Conservation (phyloP, 108 stramenopile species). For the Skeletonema marinoi region DNA sequence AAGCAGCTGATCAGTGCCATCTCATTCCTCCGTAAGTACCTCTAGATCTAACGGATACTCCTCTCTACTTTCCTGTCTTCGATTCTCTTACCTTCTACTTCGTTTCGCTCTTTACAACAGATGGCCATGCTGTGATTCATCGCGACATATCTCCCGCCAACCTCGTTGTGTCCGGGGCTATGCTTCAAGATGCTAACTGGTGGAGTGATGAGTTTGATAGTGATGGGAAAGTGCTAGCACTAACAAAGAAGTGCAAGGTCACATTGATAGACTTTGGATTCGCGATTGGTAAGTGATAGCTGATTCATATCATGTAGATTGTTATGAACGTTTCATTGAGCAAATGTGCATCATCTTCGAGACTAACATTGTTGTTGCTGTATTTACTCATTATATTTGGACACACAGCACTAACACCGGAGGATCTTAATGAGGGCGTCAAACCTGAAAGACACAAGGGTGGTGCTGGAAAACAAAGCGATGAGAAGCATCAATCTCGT, state of each 20-base stretch:
- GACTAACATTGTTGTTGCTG: no score
- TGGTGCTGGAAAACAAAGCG: no score
- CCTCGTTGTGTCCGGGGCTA: slow-evolving; percentile 37
- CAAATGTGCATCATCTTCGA: no score
- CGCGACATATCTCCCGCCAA: slow-evolving; percentile 87
- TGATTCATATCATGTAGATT: no score
- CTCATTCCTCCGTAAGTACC: slow-evolving; percentile 76
- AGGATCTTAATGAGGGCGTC: background rate
- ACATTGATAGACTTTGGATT: slow-evolving; percentile 89
- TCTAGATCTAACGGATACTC: no score
- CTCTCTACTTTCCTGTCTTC: no score
- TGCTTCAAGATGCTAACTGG: slow-evolving; percentile 48
- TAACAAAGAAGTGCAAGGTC: slow-evolving; percentile 56
- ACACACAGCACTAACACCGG: background rate
- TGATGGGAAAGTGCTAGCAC: slow-evolving; percentile 46
- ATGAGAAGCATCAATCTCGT: background rate
- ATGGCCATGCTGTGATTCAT: slow-evolving; percentile 84
- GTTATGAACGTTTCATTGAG: no score
- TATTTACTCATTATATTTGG: background rate
- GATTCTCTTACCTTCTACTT: no score
- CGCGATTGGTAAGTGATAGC: slow-evolving; percentile 29
- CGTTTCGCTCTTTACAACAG: no score
- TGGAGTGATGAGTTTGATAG: slow-evolving; percentile 74
- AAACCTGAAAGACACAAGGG: background rate
- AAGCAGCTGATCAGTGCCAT: slow-evolving; percentile 76